Evolutionary conservation across 352 stramenopile genomes (phyloP).

Genomic region (Globisporangium cystogenes): DNA sequence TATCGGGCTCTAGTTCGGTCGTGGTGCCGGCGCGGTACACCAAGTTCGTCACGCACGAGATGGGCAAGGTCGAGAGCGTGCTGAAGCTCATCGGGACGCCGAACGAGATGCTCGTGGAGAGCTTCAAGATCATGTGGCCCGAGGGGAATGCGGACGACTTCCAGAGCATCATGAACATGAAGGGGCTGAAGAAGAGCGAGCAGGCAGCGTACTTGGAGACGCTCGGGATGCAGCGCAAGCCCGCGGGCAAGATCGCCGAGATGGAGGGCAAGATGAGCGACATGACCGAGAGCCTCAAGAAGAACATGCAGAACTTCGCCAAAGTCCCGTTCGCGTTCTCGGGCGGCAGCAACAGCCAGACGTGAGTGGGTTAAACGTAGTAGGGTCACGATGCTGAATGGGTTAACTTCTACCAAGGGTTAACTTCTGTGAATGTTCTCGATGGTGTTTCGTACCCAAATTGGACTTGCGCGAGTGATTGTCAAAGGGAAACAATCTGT

Average conservation of each 20-base stretch:
- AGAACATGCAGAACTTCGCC: slow-evolving; percentile 82
- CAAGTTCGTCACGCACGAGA: slow-evolving; percentile 96
- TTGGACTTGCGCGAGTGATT: background rate
- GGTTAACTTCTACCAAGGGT: too few relatives aligned
- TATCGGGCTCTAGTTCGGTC: slow-evolving; percentile 7
- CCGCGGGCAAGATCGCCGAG: slow-evolving; percentile 63
- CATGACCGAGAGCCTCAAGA: slow-evolving; percentile 82
- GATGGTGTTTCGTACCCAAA: too few relatives aligned
- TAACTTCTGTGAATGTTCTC: too few relatives aligned
- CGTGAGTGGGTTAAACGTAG: too few relatives aligned
- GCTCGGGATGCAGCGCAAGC: slow-evolving; percentile 57
- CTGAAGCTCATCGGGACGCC: slow-evolving; percentile 98
- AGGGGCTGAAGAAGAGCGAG: slow-evolving; percentile 86
- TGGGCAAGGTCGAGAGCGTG: slow-evolving; percentile 94
- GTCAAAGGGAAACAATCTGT: background rate
- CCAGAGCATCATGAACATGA: slow-evolving; percentile 94
- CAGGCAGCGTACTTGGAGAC: slow-evolving; percentile 55
- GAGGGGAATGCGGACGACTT: slow-evolving; percentile 91
- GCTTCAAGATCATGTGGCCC: slow-evolving; percentile 96
- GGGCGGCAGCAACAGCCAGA: slow-evolving; percentile 13
- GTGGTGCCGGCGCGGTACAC: slow-evolving; percentile 93
- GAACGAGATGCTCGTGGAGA: slow-evolving; percentile 93
- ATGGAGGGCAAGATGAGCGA: slow-evolving; percentile 86
- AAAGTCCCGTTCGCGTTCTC: slow-evolving; percentile 73
- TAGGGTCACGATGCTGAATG: too few relatives aligned